Evolutionary conservation across 805 yeast species (phyloP), one percentile per base, ranked within the genome.

Genomic region (Ascoidea tarda): DNA sequence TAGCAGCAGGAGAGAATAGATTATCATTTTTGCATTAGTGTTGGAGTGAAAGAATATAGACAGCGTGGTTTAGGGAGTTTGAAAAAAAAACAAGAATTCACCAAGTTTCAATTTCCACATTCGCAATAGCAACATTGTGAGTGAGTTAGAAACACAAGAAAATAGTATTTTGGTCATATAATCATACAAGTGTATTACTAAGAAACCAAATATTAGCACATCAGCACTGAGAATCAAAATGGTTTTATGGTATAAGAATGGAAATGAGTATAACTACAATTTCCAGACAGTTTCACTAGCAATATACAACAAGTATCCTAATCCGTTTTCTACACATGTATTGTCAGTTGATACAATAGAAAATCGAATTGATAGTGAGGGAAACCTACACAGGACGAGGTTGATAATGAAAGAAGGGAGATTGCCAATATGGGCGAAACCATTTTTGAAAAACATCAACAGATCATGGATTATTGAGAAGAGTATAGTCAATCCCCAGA

Each of bases 301-400:
- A 0, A 82, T 84, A 63, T 82, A 87, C 67, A 82, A 81, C 67
- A 70, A 83, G 59, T 82, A 82, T 58, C 81, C 81, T 4, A 77
- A 77, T 64, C 98, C 98, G 2, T 89, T 75, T 63, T 82, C 96
- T 16, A 70, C 78, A 6, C 96, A 91, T 68, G 96, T 91, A 10
- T 70, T 82, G 44, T 84, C 95, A 6, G 81, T 80, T 32, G 98
- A 90, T 64, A 85, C 95, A 1, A 63, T 90, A 14, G 79, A 79
- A 42, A 69, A 77, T 51, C 64, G 69, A 55, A 71, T 87, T 16
- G 87, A 83, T 56, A 57, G 62, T 1, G 69, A 78, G 8, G 95
- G 95, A 31, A 72, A 79, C 50, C 73, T 90, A 49, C 76, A 78
- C 58, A 80, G 86, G 46, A 84, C 91, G 5, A 75, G 91, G 58